These are phyloP conservation scores for Flaveria floridana DNA, from an alignment of 140 eudicot species.

Conservation along the genomic window DNA sequence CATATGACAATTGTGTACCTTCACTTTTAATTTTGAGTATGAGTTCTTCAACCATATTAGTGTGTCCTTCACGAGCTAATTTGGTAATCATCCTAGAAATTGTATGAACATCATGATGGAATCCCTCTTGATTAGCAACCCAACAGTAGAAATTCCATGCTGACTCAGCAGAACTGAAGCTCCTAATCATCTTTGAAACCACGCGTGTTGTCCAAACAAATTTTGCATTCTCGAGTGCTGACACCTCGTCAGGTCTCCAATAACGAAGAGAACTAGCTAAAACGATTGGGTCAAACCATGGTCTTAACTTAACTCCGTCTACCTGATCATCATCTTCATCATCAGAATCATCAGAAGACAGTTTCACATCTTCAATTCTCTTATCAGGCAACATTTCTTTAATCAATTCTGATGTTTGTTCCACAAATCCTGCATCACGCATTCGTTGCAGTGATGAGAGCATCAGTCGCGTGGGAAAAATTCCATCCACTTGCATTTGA, in stretches of 20 bases:
- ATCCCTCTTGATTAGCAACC: conserved; percentile 75
- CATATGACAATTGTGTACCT: conserved; percentile 48
- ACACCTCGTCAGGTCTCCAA: conserved; percentile 75
- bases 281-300: conserved; percentile 83
- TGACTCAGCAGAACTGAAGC: conserved; percentile 66
- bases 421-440: conserved; percentile 69
- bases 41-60: conserved; percentile 57
- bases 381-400: conserved; percentile 66
- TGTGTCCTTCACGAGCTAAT: conserved; percentile 56
- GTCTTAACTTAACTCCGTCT: conserved; percentile 49
- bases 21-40: conserved; percentile 46
- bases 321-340: conserved; percentile 22
- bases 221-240: conserved; percentile 67
- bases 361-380: conserved; percentile 51
- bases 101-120: conserved; percentile 67
- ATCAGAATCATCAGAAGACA: conserved; percentile 17
- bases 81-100: conserved; percentile 65
- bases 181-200: conserved; percentile 79
- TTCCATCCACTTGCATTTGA: conserved; percentile 64
- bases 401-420: conserved; percentile 50
- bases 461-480: conserved; percentile 64
- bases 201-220: conserved; percentile 79
- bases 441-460: conserved; percentile 49
- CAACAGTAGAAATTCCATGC: conserved; percentile 82
- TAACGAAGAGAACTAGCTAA: conserved; percentile 58